Percentiles rank a stretch among this genome's conserved stretches.
These are phyloP conservation scores for Adenanthera pavonina DNA, from an alignment of 306 rosid genomes.

Conservation along the genomic window DNA sequence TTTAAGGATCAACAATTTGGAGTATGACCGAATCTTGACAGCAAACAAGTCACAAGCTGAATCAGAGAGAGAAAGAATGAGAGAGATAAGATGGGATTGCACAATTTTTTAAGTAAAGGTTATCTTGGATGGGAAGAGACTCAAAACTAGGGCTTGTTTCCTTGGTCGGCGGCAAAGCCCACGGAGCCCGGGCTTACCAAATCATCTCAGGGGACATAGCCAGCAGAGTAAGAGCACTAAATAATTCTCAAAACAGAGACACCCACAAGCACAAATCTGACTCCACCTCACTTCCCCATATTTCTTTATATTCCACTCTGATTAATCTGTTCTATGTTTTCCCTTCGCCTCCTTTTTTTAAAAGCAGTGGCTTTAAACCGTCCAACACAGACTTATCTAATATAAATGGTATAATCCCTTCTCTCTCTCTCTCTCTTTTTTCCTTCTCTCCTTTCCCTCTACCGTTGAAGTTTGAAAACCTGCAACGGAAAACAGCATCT, in stretches of 20 bases:
- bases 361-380: constrained; percentile 55
- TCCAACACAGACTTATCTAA: constrained; percentile 52
- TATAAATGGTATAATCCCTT: not conserved
- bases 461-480: constrained; percentile 72
- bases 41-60: constrained; percentile 71
- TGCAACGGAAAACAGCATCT: constrained; percentile 99
- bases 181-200: constrained; percentile 81
- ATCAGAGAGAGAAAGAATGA: constrained; percentile 56
- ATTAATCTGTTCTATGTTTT: constrained; percentile 58
- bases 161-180: constrained; percentile 99
- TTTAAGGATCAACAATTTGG: constrained; percentile 51
- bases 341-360: constrained; percentile 16
- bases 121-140: constrained; percentile 84
- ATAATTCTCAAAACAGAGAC: constrained; percentile 68
- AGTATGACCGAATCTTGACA: constrained; percentile 75
- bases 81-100: constrained; percentile 47
- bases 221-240: constrained; percentile 80
- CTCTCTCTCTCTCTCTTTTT: not conserved
- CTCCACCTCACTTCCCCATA: constrained; percentile 78
- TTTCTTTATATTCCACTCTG: constrained; percentile 60
- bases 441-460: not conserved
- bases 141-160: constrained; percentile 81
- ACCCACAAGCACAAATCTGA: constrained; percentile 77
- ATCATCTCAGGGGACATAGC: constrained; percentile 83
- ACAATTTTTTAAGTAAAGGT: constrained; percentile 65